Base-by-base conservation (phyloP, 2,329 filamentous ascomycete species). In the Tolypocladium nubicola region DNA sequence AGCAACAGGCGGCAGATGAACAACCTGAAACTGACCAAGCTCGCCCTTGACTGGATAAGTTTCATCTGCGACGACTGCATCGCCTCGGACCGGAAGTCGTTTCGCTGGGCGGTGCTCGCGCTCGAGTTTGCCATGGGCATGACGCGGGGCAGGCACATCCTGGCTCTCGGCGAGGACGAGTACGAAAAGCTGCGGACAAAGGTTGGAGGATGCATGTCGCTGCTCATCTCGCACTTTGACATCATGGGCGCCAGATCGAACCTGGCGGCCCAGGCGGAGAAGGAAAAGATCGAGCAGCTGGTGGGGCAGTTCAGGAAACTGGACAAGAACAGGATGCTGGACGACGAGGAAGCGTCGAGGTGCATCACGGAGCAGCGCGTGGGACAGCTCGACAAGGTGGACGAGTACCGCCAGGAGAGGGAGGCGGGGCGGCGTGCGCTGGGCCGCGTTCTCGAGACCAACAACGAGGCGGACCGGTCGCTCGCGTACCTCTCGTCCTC, bases 31-130 rank as follows among this genome's bases (percentile, higher is more conserved):
- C 81, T 99, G 57, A 96, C 93, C 14, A 90, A 96, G 68, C 79
- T 99, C 56, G 91, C 92, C 4, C 78, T 99, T 13, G 93, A 99
- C 70, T 99, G 94, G 94, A 89, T 99, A 19, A 92, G 89, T 68
- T 99, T 99, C 71, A 94, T 99, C 63, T 96, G 92, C 67, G 93
- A 97, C 67, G 94, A 99, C 71, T 99, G 94, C 71, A 83, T 95
- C 64, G 89, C 94, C 11, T 90, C 90, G 4, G 94, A 99, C 71
- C 84, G 93, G 64, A 95, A 93, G 74, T 97, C 94, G 0, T 99
- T 99, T 75, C 87, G 92, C 62, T 99, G 94, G 94, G 91, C 94
- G 9, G 95, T 99, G 38, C 83, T 92, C 55, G 94, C 94, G 11
- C 81, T 99, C 14, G 94, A 99, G 69, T 96, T 97, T 69, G 90